Conservation (phyloP, 2,329 filamentous ascomycete species). For the Fusarium dlaminii region DNA sequence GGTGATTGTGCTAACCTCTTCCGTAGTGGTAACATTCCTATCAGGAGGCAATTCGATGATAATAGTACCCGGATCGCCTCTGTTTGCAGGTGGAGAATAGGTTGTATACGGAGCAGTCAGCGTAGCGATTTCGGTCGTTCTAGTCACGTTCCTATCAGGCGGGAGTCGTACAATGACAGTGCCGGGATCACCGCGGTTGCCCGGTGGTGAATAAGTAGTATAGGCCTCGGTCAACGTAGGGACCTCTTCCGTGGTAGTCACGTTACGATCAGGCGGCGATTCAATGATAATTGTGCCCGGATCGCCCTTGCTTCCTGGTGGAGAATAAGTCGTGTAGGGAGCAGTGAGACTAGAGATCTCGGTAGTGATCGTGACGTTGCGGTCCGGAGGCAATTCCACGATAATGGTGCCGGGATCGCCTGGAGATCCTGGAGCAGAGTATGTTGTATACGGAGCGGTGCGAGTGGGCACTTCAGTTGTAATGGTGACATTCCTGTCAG, state of each 20-base stretch:
- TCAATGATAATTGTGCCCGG: conserved; percentile 24
- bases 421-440: background rate
- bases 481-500: conserved; percentile 5
- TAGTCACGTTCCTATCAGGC: conserved; percentile 14
- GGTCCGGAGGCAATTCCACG: conserved; percentile 12
- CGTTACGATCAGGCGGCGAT: conserved; percentile 4
- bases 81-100: conserved; percentile 7
- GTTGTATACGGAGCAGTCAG: conserved; percentile 5
- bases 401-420: conserved; percentile 17
- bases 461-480: background rate
- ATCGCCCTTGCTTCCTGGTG: conserved; percentile 2
- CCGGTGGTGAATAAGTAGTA: conserved; percentile 13
- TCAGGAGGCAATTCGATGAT: conserved; percentile 17
- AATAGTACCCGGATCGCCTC: conserved; percentile 18
- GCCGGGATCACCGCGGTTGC: conserved; percentile 3
- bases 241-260: conserved; percentile 5
- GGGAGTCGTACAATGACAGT: conserved; percentile 14
- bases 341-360: conserved; percentile 8
- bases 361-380: conserved; percentile 17
- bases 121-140: background rate
- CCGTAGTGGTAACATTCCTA: conserved; percentile 16
- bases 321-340: conserved; percentile 3
- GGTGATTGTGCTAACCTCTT: background rate
- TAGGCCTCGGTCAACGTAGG: background rate
- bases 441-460: conserved; percentile 8